These are phyloP conservation scores for Gonium pectorale DNA, from an alignment of 139 green algal species.

Conservation along the genomic window DNA sequence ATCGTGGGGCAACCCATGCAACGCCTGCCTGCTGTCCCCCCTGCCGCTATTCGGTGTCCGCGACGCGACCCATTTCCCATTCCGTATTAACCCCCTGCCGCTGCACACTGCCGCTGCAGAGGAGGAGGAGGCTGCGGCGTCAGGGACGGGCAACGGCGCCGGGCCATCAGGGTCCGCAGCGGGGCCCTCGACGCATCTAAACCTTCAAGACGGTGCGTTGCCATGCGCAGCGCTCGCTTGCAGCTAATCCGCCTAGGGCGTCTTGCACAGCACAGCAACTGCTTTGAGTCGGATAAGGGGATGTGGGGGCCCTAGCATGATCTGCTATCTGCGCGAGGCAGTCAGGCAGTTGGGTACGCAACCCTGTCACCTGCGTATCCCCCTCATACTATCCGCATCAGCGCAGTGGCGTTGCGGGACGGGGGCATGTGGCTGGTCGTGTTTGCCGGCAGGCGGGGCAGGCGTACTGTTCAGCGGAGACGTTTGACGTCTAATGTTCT, in stretches of 20 bases:
- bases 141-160: background rate
- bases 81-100: background rate
- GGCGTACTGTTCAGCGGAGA: background rate
- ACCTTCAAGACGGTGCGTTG: constrained; percentile 15
- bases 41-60: no score
- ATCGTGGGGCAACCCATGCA: no score
- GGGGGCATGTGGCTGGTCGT: background rate
- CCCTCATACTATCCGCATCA: no score
- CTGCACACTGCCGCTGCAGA: background rate
- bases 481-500: background rate
- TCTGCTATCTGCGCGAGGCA: no score
- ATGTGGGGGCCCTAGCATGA: no score
- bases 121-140: constrained; percentile 21
- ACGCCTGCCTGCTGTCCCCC: no score
- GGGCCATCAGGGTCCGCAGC: constrained; percentile 19
- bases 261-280: no score
- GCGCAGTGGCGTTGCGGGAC: background rate
- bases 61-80: no score
- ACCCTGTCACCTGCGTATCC: no score
- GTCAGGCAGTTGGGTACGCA: no score
- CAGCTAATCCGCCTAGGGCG: no score
- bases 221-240: background rate
- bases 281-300: no score
- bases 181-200: constrained; percentile 26
- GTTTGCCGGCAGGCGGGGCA: background rate